These are phyloP conservation scores for Pelargonium cotyledonis DNA, from an alignment of 441 rosid genomes.

Conservation along the genomic window DNA sequence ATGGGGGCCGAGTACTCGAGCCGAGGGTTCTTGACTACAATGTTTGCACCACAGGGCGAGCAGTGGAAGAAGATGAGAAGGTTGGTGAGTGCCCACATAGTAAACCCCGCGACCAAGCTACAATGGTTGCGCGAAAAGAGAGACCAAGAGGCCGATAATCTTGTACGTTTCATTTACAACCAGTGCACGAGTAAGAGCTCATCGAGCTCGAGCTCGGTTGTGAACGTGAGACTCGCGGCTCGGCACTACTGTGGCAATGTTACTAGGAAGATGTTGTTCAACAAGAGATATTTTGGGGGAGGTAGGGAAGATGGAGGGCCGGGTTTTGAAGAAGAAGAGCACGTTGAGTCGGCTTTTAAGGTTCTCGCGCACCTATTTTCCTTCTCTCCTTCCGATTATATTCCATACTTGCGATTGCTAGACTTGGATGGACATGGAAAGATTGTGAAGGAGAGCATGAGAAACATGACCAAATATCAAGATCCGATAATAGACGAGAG, in stretches of 20 bases:
- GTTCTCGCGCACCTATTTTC: slow-evolving; percentile 29
- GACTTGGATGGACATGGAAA: slow-evolving; percentile 41
- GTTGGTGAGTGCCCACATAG: slow-evolving; percentile 18
- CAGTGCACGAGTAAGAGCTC: slow-evolving; percentile 13
- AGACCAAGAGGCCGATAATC: slow-evolving; percentile 46
- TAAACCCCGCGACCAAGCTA: slow-evolving; percentile 25
- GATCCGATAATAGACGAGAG: slow-evolving; percentile 46
- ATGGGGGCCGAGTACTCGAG: slow-evolving; percentile 22
- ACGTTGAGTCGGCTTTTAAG: slow-evolving; percentile 37
- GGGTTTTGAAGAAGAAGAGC: slow-evolving; percentile 40
- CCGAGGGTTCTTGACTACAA: slow-evolving; percentile 30
- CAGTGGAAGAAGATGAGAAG: slow-evolving; percentile 59
- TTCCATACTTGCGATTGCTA: slow-evolving; percentile 30
- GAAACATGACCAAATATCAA: slow-evolving; percentile 34
- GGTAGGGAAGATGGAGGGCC: slow-evolving; percentile 19
- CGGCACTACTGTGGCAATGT: slow-evolving; percentile 39
- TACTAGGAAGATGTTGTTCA: slow-evolving; percentile 13
- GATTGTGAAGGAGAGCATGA: slow-evolving; percentile 20
- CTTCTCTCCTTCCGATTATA: slow-evolving; percentile 47
- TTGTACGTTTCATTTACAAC: slow-evolving; percentile 31
- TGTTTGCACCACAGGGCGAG: slow-evolving; percentile 29
- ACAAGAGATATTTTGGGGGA: slow-evolving; percentile 38
- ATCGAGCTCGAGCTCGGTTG: background rate
- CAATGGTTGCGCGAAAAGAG: slow-evolving; percentile 24
- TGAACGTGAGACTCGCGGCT: slow-evolving; percentile 32